Percentiles rank a stretch among this genome's conserved stretches.
Conservation (phyloP, 352 stramenopile species). For the Phytophthora litchii region DNA sequence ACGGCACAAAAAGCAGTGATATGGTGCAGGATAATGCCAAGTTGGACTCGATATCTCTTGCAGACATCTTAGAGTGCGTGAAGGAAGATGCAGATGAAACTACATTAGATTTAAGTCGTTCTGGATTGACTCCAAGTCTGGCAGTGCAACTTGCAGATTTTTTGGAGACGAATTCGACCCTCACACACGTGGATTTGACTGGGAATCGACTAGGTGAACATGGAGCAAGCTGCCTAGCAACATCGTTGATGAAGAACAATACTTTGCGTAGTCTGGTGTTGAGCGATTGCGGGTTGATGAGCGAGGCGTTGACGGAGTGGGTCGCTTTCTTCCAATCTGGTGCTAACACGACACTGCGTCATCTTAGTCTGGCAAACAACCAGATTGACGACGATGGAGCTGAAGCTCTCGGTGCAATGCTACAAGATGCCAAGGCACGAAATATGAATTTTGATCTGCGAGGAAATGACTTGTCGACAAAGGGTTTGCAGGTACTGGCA, state of each 20-base stretch:
- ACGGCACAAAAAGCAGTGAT: not conserved
- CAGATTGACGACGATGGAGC: slow-evolving; percentile 46
- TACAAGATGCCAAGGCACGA: slow-evolving; percentile 24
- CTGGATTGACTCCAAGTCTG: slow-evolving; percentile 45
- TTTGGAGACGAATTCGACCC: slow-evolving; percentile 46
- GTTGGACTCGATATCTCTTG: slow-evolving; percentile 34
- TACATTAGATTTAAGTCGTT: slow-evolving; percentile 30
- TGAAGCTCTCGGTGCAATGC: slow-evolving; percentile 28
- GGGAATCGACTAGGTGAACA: slow-evolving; percentile 44
- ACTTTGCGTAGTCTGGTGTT: slow-evolving; percentile 33
- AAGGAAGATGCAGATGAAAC: slow-evolving; percentile 14
- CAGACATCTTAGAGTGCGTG: slow-evolving; percentile 27
- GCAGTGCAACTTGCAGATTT: slow-evolving; percentile 54
- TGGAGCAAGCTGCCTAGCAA: slow-evolving; percentile 42
- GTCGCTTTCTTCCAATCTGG: slow-evolving; percentile 30
- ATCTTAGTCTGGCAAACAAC: slow-evolving; percentile 47
- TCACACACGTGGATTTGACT: slow-evolving; percentile 45
- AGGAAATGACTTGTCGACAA: slow-evolving; percentile 30
- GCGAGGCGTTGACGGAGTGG: slow-evolving; percentile 39
- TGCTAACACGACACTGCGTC: slow-evolving; percentile 28
- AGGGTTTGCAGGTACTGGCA: slow-evolving; percentile 32
- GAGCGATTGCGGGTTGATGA: slow-evolving; percentile 36
- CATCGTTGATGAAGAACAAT: slow-evolving; percentile 43
- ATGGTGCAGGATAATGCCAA: slow-evolving; percentile 28
- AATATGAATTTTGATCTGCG: slow-evolving; percentile 41